Conservation (phyloP, 2,329 filamentous ascomycete genomes). For the Cercospora zeina region DNA sequence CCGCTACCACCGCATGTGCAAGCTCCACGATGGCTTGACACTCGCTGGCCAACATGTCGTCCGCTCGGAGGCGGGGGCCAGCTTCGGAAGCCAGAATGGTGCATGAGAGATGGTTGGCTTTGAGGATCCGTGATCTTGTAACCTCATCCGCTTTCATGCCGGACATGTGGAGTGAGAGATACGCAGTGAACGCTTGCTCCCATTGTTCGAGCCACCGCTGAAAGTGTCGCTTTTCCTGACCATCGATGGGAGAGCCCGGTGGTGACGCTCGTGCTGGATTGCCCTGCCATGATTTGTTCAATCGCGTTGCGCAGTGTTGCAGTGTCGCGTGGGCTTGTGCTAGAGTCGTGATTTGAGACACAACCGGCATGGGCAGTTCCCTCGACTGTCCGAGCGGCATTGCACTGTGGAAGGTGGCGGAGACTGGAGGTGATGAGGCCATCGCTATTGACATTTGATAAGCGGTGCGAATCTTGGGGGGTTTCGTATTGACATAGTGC, state of each 20-base stretch:
- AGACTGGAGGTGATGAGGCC: slow-evolving; percentile 18
- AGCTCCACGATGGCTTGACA: slow-evolving; percentile 39
- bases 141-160: slow-evolving; percentile 35
- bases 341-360: slow-evolving; percentile 33
- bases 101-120: slow-evolving; percentile 40
- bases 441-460: slow-evolving; percentile 22
- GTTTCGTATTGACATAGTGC: slow-evolving; percentile 25
- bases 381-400: slow-evolving; percentile 28
- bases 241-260: slow-evolving; percentile 25
- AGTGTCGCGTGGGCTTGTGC: slow-evolving; percentile 39
- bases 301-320: slow-evolving; percentile 36
- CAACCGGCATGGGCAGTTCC: slow-evolving; percentile 39
- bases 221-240: slow-evolving; percentile 28
- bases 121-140: slow-evolving; percentile 36
- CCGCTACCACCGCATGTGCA: slow-evolving; percentile 31
- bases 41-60: slow-evolving; percentile 32
- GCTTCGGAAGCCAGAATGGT: slow-evolving; percentile 35
- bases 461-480: slow-evolving; percentile 25
- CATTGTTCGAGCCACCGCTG: slow-evolving; percentile 39
- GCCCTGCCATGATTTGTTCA: slow-evolving; percentile 29
- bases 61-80: slow-evolving; percentile 22
- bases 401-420: slow-evolving; percentile 11
- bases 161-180: slow-evolving; percentile 34
- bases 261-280: slow-evolving; percentile 26
- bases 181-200: slow-evolving; percentile 38